These are phyloP conservation scores for Cercospora berteroae DNA, from an alignment of 2,329 filamentous ascomycete species.

Conservation along the genomic window DNA sequence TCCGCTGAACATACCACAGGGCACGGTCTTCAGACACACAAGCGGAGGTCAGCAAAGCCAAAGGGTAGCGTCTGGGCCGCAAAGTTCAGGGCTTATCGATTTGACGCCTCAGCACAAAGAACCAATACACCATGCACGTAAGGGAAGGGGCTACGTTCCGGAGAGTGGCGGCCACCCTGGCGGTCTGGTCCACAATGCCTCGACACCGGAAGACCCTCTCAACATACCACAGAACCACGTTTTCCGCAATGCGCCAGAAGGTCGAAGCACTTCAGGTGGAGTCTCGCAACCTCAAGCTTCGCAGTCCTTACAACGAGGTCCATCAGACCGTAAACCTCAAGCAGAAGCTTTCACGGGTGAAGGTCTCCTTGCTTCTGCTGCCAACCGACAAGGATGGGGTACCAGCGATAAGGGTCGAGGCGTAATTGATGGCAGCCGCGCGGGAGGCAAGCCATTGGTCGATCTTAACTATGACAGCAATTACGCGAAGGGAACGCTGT, in stretches of 20 bases:
- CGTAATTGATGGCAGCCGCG: constrained; percentile 47
- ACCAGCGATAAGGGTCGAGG: constrained; percentile 42
- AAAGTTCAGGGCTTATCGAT: constrained; percentile 16
- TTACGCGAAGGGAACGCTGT: constrained; percentile 50
- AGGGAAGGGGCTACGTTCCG: constrained; percentile 18
- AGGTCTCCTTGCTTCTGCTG: constrained; percentile 41
- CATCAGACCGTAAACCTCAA: neutral
- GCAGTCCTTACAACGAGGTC: constrained; percentile 3
- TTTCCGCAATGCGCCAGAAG: constrained; percentile 19
- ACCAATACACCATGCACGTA: constrained; percentile 21
- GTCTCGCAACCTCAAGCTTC: constrained; percentile 9
- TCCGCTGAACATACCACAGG: constrained; percentile 43
- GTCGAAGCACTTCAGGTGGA: constrained; percentile 7
- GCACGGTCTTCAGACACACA: constrained; percentile 46
- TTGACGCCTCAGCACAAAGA: constrained; percentile 23
- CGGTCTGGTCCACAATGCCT: constrained; percentile 18
- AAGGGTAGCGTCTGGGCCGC: constrained; percentile 5
- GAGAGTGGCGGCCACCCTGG: constrained; percentile 8
- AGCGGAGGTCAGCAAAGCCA: constrained; percentile 10
- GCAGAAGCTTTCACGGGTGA: constrained; percentile 45
- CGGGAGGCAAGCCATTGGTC: constrained; percentile 45
- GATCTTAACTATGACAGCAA: constrained; percentile 43
- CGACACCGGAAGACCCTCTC: constrained; percentile 21
- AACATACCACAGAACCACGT: constrained; percentile 17
- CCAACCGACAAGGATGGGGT: constrained; percentile 43